A percentile compares a stretch with the other conserved stretches of the same genome.
Conservation (phyloP, 805 yeast genomes). For the Candida qinlingensis region DNA sequence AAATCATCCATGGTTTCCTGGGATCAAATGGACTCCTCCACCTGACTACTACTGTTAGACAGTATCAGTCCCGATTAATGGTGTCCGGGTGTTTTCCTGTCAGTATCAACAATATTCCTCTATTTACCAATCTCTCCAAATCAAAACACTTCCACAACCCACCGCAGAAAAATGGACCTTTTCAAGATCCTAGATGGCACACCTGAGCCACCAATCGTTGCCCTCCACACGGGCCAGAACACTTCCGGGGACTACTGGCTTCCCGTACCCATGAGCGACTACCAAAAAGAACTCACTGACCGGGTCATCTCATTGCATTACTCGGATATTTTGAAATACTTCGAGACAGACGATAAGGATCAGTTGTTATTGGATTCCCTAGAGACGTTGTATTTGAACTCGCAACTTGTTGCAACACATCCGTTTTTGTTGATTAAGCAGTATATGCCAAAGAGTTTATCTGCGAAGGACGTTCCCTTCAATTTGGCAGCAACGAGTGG, state of each 20-base stretch:
- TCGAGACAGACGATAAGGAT: slow-evolving; percentile 51
- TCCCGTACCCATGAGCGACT: slow-evolving; percentile 79
- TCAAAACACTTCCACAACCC: not conserved
- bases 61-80: no score
- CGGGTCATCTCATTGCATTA: slow-evolving; percentile 90
- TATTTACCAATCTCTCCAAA: not conserved
- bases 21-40: no score
- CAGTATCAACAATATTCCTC: no score
- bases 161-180: slow-evolving; percentile 47
- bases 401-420: slow-evolving; percentile 79
- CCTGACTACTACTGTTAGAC: no score
- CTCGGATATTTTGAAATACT: slow-evolving; percentile 82
- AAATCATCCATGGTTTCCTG: no score
- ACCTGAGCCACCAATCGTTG: slow-evolving; percentile 74
- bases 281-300: slow-evolving; percentile 84
- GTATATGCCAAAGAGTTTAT: slow-evolving; percentile 74
- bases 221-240: slow-evolving; percentile 24
- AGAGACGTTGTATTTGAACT: slow-evolving; percentile 67
- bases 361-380: slow-evolving; percentile 69
- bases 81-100: no score
- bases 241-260: slow-evolving; percentile 60
- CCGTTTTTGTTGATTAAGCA: slow-evolving; percentile 84
- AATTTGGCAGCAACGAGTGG: slow-evolving; percentile 77
- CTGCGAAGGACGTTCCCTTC: slow-evolving; percentile 63
- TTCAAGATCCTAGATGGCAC: slow-evolving; percentile 72